These are phyloP conservation scores for Taphrina pruni DNA, from an alignment of 1,139 yeast species.

Conservation along the genomic window DNA sequence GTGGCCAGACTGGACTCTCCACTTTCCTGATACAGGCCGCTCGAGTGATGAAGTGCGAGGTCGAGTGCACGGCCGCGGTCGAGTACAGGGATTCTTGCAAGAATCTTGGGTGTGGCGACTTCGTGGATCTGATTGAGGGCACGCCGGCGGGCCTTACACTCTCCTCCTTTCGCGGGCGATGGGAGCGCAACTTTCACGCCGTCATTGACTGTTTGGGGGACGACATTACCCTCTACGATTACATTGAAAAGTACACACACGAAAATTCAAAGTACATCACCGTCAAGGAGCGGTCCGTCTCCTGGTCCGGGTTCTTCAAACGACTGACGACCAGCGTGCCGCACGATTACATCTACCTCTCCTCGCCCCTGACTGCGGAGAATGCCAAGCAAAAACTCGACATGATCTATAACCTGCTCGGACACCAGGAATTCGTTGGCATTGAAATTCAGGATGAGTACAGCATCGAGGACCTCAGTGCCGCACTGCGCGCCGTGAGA, in stretches of 20 bases:
- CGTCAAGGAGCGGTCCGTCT: slow-evolving; percentile 21
- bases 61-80: slow-evolving; percentile 23
- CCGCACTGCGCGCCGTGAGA: slow-evolving; percentile 8
- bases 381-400: slow-evolving; percentile 23
- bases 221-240: slow-evolving; percentile 25
- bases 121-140: slow-evolving; percentile 29
- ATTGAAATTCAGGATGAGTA: slow-evolving; percentile 31
- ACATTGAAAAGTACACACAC: slow-evolving; percentile 31
- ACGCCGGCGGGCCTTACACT: slow-evolving; percentile 26
- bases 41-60: slow-evolving; percentile 36
- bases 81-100: slow-evolving; percentile 15
- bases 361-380: slow-evolving; percentile 9
- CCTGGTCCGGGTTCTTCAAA: slow-evolving; percentile 30
- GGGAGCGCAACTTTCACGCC: slow-evolving; percentile 35
- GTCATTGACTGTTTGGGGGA: slow-evolving; percentile 33
- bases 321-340: slow-evolving; percentile 27
- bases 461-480: slow-evolving; percentile 17
- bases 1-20: slow-evolving; percentile 31
- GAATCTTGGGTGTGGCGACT: slow-evolving; percentile 23
- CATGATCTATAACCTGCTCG: slow-evolving; percentile 10
- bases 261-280: slow-evolving; percentile 31
- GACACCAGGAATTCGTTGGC: slow-evolving; percentile 28
- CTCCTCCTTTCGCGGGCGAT: slow-evolving; percentile 36
- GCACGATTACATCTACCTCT: slow-evolving; percentile 29
- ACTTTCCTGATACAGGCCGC: slow-evolving; percentile 31